Evolutionary conservation across 2,329 filamentous ascomycete genomes (phyloP).

Genomic region (Chaetomium globosum): DNA sequence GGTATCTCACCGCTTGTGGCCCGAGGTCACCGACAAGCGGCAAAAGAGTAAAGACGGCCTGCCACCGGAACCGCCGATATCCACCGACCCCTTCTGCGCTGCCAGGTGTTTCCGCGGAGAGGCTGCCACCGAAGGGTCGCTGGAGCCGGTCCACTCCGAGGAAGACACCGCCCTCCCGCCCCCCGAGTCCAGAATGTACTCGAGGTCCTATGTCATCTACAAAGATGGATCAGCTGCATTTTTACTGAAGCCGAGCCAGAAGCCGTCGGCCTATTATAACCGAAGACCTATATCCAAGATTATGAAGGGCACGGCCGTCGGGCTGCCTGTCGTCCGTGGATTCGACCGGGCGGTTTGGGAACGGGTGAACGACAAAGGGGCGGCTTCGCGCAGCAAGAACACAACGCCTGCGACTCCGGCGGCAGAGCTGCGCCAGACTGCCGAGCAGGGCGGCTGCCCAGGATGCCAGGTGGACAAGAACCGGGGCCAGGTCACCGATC

Average conservation of each 20-base stretch:
- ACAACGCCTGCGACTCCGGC: not conserved
- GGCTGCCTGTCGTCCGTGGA: slow-evolving; percentile 83
- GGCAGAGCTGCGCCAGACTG: slow-evolving; percentile 10
- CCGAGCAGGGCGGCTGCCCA: slow-evolving; percentile 47
- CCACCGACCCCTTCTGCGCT: slow-evolving; percentile 61
- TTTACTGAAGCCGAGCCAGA: slow-evolving; percentile 80
- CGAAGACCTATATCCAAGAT: slow-evolving; percentile 82
- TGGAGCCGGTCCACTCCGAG: slow-evolving; percentile 48
- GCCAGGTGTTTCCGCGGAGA: slow-evolving; percentile 62
- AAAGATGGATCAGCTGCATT: slow-evolving; percentile 76
- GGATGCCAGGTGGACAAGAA: slow-evolving; percentile 67
- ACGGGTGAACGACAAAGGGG: slow-evolving; percentile 61
- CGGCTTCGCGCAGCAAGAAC: slow-evolving; percentile 33
- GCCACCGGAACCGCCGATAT: slow-evolving; percentile 48
- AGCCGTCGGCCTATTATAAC: slow-evolving; percentile 83
- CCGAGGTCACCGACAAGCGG: slow-evolving; percentile 53
- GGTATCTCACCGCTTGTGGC: slow-evolving; percentile 81
- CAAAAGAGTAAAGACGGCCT: slow-evolving; percentile 41
- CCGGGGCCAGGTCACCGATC: slow-evolving; percentile 74
- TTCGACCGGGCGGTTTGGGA: slow-evolving; percentile 81
- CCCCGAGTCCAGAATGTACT: slow-evolving; percentile 59
- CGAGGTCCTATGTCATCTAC: slow-evolving; percentile 82
- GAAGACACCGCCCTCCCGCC: slow-evolving; percentile 46
- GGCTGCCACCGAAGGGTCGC: slow-evolving; percentile 58
- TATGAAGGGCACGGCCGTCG: slow-evolving; percentile 77